Percentiles rank a stretch among this genome's conserved stretches.
Evolutionary conservation across 495 filamentous ascomycete genomes (phyloP).

Genomic region (Baudoinia panamericana): DNA sequence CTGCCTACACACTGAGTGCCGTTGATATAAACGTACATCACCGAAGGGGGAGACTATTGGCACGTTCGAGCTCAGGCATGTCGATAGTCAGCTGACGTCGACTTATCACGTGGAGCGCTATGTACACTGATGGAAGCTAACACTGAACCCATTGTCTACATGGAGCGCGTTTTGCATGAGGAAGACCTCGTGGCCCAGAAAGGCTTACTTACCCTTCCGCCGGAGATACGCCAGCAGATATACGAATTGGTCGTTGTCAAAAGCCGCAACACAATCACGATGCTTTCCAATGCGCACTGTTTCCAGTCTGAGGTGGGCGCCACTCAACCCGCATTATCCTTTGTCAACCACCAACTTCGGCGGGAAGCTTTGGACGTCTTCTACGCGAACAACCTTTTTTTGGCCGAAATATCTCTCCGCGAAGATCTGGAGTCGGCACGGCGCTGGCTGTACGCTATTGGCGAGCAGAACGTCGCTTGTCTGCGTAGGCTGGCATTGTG

Average conservation of each 20-base stretch:
- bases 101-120: no score
- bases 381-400: slow-evolving; percentile 12
- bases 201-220: slow-evolving; percentile 7
- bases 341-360: slow-evolving; percentile 8
- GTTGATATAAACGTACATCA: no score
- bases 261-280: slow-evolving; percentile 8
- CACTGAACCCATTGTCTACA: no score
- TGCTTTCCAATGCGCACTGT: slow-evolving; percentile 4
- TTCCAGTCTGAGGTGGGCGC: slow-evolving; percentile 3
- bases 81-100: no score
- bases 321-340: slow-evolving; percentile 6
- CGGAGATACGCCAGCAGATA: slow-evolving; percentile 13
- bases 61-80: no score
- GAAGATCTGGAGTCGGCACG: neutral
- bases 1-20: no score
- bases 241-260: slow-evolving; percentile 6
- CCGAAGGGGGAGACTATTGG: no score
- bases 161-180: neutral
- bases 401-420: slow-evolving; percentile 3
- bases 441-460: slow-evolving; percentile 4
- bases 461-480: slow-evolving; percentile 4
- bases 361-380: slow-evolving; percentile 7
- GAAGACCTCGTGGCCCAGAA: neutral
- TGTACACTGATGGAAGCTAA: no score
- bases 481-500: slow-evolving; percentile 1